Conservation (phyloP, 2,329 filamentous ascomycete genomes). For the Colletotrichum kahawae region DNA sequence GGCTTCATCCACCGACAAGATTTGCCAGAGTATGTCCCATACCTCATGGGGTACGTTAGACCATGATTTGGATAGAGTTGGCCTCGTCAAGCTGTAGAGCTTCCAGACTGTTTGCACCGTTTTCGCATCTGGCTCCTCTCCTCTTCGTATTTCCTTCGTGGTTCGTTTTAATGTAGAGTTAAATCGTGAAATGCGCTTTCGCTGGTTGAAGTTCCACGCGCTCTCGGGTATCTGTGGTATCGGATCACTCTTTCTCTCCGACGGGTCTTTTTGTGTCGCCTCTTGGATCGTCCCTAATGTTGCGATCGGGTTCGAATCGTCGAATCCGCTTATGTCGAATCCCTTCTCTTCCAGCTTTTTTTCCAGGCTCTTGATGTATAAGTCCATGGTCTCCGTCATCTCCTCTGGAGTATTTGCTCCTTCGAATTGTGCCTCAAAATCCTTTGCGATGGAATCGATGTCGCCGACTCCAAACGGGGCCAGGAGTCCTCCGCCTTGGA, state of each 20-base stretch:
- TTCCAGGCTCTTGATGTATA: constrained; percentile 39
- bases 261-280: constrained; percentile 25
- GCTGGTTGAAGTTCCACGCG: constrained; percentile 41
- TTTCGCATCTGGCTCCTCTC: constrained; percentile 28
- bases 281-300: constrained; percentile 9
- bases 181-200: constrained; percentile 41
- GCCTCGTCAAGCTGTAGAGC: constrained; percentile 52
- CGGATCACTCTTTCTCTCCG: constrained; percentile 5
- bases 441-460: constrained; percentile 48
- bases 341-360: constrained; percentile 21
- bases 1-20: constrained; percentile 57
- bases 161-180: constrained; percentile 36
- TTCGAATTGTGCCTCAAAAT: constrained; percentile 16
- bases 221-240: constrained; percentile 41
- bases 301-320: constrained; percentile 16
- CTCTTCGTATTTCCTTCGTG: constrained; percentile 31
- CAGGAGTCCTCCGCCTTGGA: constrained; percentile 24
- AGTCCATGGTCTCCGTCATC: constrained; percentile 36
- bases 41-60: constrained; percentile 61
- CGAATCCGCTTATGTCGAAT: constrained; percentile 8
- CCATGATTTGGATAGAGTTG: constrained; percentile 50
- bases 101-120: constrained; percentile 51
- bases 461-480: constrained; percentile 47
- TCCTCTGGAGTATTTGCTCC: constrained; percentile 35
- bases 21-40: constrained; percentile 71